Conservation (phyloP, 495 filamentous ascomycete species). For the Penicillium paxilli region DNA sequence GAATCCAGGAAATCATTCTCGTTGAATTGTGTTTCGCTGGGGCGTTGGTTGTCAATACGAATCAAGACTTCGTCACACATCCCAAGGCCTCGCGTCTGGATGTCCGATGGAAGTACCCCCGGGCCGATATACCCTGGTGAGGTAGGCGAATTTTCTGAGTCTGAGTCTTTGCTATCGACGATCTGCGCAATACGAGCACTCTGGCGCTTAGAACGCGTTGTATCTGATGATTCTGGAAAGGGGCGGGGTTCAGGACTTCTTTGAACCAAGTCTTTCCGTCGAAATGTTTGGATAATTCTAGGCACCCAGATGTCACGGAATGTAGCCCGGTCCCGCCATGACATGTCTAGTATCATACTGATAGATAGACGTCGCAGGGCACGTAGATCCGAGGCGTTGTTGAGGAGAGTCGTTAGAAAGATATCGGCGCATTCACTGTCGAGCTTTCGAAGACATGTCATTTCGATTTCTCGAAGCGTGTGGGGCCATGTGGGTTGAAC, state of each 20-base stretch:
- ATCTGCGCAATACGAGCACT: constrained; percentile 40
- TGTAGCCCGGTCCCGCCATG: constrained; percentile 74
- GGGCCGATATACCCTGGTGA: neutral
- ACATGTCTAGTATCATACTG: constrained; percentile 69
- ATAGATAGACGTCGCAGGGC: constrained; percentile 67
- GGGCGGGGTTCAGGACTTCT: neutral
- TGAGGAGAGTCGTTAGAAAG: constrained; percentile 74
- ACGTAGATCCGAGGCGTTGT: constrained; percentile 61
- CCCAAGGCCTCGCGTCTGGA: constrained; percentile 57
- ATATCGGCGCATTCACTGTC: constrained; percentile 59
- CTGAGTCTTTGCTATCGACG: constrained; percentile 22
- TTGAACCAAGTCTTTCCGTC: neutral
- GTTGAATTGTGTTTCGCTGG: constrained; percentile 66
- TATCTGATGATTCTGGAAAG: neutral
- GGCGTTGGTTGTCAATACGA: constrained; percentile 79
- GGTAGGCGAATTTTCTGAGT: neutral
- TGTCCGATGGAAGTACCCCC: neutral
- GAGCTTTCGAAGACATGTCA: constrained; percentile 75
- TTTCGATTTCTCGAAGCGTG: constrained; percentile 65
- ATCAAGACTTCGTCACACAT: constrained; percentile 80
- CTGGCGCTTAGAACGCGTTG: constrained; percentile 37
- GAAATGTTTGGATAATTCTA: neutral
- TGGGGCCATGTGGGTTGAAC: constrained; percentile 76
- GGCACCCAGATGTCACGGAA: constrained; percentile 54
- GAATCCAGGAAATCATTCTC: constrained; percentile 81